Base-by-base conservation (phyloP, 495 filamentous ascomycete genomes). In the Podospora appendiculata region DNA sequence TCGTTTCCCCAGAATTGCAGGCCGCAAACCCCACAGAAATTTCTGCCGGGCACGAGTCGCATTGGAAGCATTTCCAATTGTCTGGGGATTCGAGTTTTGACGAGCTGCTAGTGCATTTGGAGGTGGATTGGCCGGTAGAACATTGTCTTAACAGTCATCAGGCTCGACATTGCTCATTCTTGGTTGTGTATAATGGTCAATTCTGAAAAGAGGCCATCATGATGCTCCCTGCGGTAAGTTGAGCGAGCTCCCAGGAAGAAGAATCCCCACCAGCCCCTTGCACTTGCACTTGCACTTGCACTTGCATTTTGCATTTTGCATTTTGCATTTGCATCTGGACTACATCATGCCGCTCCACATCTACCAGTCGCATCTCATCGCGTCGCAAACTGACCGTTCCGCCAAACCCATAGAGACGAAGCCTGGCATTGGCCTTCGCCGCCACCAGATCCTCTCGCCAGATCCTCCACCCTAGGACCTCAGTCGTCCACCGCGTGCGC, bases 381-480 rank as follows among this genome's bases (percentile, higher is more conserved):
- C 25, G 25, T 25, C 25, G 25, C 25, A 25, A 19, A 19, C 33
- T 54, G 10, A 35, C 51, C 42, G 1, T 18, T n/a, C 38, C 16
- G 4, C 19, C 16, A 7, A 13, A 45, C 11, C 17, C 11, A 32
- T 16, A 50, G 48, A 50, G 48, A 50, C 63, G 63, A 61, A 59
- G 58, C 52, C 52, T 66, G 53, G 60, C 63, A 14, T 42, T 59
- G 58, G 60, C 58, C 32, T 40, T 59, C 56, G 60, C 58, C 32
- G 60, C 60, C 47, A 53, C 48, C 51, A 54, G 60, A 42, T 50
- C 50, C 17, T 44, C 40, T 52, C 60, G 60, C 48, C 58, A 54
- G 18, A 43, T 54, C 14, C 25, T 48, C 36, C 35, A 48, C 41
- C 45, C 55, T 13, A 53, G 49, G 47, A 53, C 51, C 39, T 40